Percentiles rank a stretch among this genome's conserved stretches.
Evolutionary conservation across 805 yeast genomes (phyloP).

Genomic region (Saturnispora gosingensis): DNA sequence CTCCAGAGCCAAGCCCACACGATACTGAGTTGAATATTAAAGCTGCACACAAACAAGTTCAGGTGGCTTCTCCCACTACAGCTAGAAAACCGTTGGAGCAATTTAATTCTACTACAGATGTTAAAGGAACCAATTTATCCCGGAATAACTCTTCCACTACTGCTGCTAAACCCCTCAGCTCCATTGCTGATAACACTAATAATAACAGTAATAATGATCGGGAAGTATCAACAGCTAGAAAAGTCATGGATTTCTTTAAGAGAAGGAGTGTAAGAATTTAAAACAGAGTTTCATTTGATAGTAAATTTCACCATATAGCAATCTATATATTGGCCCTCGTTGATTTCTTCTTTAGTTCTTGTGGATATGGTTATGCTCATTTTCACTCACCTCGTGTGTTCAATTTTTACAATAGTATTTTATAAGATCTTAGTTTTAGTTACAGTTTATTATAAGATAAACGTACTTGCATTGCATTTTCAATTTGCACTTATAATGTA

Average conservation of each 20-base stretch:
- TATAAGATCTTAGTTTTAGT: not conserved
- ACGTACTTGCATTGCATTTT: not conserved
- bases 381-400: not conserved
- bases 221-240: conserved; percentile 67
- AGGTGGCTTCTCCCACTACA: not conserved
- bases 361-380: not conserved
- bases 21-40: conserved; percentile 3
- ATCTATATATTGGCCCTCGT: not conserved
- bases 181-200: conserved; percentile 3
- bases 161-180: not conserved
- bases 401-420: not conserved
- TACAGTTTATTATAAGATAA: not conserved
- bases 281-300: not conserved
- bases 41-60: not conserved
- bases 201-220: conserved; percentile 26
- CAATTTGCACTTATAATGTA: not conserved
- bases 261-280: conserved; percentile 43
- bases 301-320: not conserved
- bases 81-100: conserved; percentile 13
- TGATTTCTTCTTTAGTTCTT: not conserved
- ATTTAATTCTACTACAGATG: conserved; percentile 7
- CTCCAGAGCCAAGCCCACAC: conserved; percentile 12
- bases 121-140: not conserved
- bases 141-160: not conserved
- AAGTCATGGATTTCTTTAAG: conserved; percentile 70